Base-by-base conservation (phyloP, 495 filamentous ascomycete species). In the Xylona heveae region DNA sequence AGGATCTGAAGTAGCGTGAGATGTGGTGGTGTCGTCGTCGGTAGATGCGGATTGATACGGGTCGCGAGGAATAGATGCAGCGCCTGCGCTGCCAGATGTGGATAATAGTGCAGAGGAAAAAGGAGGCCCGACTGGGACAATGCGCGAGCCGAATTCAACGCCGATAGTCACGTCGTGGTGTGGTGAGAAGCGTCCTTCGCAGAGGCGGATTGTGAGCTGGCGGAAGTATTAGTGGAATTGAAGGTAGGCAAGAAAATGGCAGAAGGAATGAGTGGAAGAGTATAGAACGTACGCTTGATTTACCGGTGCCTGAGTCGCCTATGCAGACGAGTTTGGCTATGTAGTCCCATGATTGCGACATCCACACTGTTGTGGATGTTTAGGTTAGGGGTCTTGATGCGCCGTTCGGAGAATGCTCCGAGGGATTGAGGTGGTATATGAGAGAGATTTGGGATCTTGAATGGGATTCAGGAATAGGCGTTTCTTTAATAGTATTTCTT, bases 271-370 rank as follows among this genome's bases (percentile, higher is more conserved):
- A 17, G 10, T 17, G 18, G 40, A 28, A 39, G 33, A 14, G 35
- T 25, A 8, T 33, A 14, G 24, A 10, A 18, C 64, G 41, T 51
- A 73, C 68, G 37, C 66, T 71, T 37, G 76, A 84, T 59, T 95
- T 95, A 38, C 85, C 85, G 44, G 78, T 85, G 41, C 81, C 88
- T 12, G 73, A 81, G 55, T 94, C 88, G 49, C 88, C 88, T 47
- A 97, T 82, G 56, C 81, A 90, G 48, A 94, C 84, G 46, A 97
- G 76, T 58, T 94, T 94, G 52, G 84, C 83, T 48, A 94, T 94
- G 60, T 91, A 94, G 58, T 94, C 81, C 84, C 84, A 94, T 60
- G 83, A 66, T 50, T 68, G 68, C 50, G 68, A 61, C 68, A 74
- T n/a, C n/a, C n/a, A n/a, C n/a, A n/a, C n/a, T n/a, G n/a, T n/a